A percentile compares a stretch with the other conserved stretches of the same genome.
Conservation (phyloP, 176 grass and related monocot genomes). For the Paspalum notatum region DNA sequence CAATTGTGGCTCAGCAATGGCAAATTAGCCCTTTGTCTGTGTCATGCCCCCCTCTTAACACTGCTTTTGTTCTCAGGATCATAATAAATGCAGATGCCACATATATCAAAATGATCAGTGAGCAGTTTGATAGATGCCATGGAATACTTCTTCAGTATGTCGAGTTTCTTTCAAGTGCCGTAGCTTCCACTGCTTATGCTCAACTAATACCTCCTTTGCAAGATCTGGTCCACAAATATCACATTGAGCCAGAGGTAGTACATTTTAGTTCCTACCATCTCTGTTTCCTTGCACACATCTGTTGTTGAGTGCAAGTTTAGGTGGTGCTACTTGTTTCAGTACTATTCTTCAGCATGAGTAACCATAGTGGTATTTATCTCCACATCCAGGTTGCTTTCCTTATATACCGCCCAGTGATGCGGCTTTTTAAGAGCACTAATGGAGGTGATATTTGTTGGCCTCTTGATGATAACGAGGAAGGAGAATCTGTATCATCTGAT, state of each 20-base stretch:
- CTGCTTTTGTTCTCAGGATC: slow-evolving; percentile 64
- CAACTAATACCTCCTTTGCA: slow-evolving; percentile 85
- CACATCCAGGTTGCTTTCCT: slow-evolving; percentile 96
- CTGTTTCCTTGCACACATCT: neutral
- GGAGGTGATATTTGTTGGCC: slow-evolving; percentile 83
- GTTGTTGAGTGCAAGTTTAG: neutral
- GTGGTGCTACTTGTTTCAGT: slow-evolving; percentile 5
- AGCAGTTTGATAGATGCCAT: slow-evolving; percentile 98
- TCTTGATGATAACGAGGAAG: slow-evolving; percentile 76
- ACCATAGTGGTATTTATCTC: slow-evolving; percentile 34
- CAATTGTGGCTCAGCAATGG: neutral
- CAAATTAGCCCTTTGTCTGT: neutral
- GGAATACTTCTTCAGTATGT: slow-evolving; percentile 96
- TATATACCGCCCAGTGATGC: slow-evolving; percentile 98
- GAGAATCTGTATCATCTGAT: slow-evolving; percentile 60
- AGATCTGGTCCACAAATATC: slow-evolving; percentile 90
- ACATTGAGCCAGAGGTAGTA: slow-evolving; percentile 95
- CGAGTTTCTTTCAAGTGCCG: slow-evolving; percentile 88
- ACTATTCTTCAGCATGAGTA: slow-evolving; percentile 22
- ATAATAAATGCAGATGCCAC: slow-evolving; percentile 88
- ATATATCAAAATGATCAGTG: slow-evolving; percentile 99
- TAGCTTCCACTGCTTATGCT: slow-evolving; percentile 72
- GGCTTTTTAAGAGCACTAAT: slow-evolving; percentile 76
- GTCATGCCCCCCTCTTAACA: neutral
- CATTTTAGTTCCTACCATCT: slow-evolving; percentile 1